Evolutionary conservation across 179 eudicot species (phyloP).

Genomic region (Camellia oleifera): DNA sequence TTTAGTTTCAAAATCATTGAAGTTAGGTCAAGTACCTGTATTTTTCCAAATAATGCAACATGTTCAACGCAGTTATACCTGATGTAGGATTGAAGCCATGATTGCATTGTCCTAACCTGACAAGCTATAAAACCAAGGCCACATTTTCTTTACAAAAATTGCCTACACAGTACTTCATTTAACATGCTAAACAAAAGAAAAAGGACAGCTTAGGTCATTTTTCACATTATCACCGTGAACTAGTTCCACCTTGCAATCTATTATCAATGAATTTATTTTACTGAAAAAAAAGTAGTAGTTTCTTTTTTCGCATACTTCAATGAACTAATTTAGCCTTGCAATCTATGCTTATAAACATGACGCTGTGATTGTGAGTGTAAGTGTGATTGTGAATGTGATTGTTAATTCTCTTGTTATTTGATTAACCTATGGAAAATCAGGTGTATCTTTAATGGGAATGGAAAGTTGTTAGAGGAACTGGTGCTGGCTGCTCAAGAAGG

Average conservation of each 20-base stretch:
- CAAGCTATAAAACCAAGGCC: no score
- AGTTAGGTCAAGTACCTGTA: no score
- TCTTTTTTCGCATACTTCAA: background rate
- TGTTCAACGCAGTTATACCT: no score
- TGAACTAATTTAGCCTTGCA: background rate
- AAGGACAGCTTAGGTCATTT: background rate
- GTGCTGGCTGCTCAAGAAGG: slow-evolving; percentile 89
- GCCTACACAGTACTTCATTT: no score
- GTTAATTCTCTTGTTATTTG: background rate
- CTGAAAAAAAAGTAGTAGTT: background rate
- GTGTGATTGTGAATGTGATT: background rate
- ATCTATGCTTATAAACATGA: background rate
- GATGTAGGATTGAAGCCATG: no score
- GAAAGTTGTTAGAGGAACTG: slow-evolving; percentile 86
- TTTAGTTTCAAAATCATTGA: no score
- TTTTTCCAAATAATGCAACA: no score
- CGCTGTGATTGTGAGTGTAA: background rate
- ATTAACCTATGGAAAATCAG: slow-evolving; percentile 25
- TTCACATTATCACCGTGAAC: background rate
- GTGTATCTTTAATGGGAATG: slow-evolving; percentile 96
- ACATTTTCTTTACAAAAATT: no score
- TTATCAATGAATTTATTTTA: no score
- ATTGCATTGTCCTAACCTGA: no score
- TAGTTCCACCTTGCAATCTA: background rate
- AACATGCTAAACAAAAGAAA: background rate